Base-by-base conservation (phyloP, 2,329 filamentous ascomycete species). In the Fusarium cicatricum region DNA sequence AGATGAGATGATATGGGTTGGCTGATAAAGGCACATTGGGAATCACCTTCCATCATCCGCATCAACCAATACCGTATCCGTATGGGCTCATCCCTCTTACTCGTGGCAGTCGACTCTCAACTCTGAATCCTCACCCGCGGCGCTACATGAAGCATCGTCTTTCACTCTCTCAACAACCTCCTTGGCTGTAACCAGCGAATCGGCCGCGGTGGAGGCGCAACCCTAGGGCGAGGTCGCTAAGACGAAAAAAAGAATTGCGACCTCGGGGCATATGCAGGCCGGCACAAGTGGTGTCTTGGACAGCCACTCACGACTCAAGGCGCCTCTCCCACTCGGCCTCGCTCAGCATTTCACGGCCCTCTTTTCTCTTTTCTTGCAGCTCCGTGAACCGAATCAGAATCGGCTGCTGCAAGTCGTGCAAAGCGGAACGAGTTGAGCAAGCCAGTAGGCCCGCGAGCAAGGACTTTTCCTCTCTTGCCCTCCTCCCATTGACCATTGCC, bases 231-330 rank as follows among this genome's bases (percentile, higher is more conserved):
- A 56, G 38, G 55, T 53, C 59, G 44, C 62, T 55, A 67, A 37
- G 44, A 60, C 58, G 23, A 58, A 55, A 53, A 44, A 47, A 51
- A 52, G 26, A 32, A 65, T 48, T 63, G 53, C 55, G 57, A 42
- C 61, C 49, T 64, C 42, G 51, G 60, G 32, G 37, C 43, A 54
- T 58, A 53, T 66, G 62, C 65, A 60, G 41, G 52, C 29, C 52
- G 48, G 32, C 58, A 54, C 39, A 59, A 55, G 49, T 58, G 42
- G 53, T 52, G 49, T 51, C 48, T 48, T 48, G 45, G 17, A 33
- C 40, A 57, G 43, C 66, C 66, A 68, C 50, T 68, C 62, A 68
- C 45, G 50, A 60, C 49, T 57, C 53, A 60, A 56, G 36, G 55
- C 37, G 21, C 58, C 55, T 50, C 53, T 60, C 58, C 60, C 48